phyloP scores from a whole-genome alignment of 768 basidiomycete species.

The Leccinum fibrillosum region DNA sequence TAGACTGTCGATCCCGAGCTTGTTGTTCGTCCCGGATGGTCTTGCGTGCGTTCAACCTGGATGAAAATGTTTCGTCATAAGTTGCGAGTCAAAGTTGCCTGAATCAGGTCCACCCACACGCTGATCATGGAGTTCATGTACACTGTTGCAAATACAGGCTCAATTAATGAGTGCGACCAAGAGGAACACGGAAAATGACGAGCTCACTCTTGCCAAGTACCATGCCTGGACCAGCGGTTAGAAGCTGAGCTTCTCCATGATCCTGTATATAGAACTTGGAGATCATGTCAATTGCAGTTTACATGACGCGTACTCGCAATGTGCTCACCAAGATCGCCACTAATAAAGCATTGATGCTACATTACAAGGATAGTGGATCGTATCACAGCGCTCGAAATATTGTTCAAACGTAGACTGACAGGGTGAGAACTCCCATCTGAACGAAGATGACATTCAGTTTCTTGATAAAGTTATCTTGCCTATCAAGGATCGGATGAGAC shows the following conservation, averaged over 20 bases:
- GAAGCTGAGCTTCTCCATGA: not conserved
- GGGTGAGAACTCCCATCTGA: conserved; percentile 19
- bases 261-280: conserved; percentile 18
- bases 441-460: conserved; percentile 13
- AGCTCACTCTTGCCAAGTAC: conserved; percentile 21
- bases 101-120: conserved; percentile 15
- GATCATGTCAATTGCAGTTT: not conserved
- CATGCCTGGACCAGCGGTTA: conserved; percentile 8
- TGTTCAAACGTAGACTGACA: conserved; percentile 5
- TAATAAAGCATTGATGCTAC: conserved; percentile 8
- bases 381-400: not conserved
- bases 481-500: not conserved
- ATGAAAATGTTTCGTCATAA: not conserved
- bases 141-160: conserved; percentile 1
- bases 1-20: not conserved
- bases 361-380: not conserved
- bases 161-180: not conserved
- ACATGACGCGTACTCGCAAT: not conserved
- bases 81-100: not conserved
- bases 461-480: conserved; percentile 9
- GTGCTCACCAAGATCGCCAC: conserved; percentile 12
- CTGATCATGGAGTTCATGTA: conserved; percentile 24
- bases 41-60: conserved; percentile 17
- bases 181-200: not conserved
- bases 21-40: conserved; percentile 16